A percentile compares a stretch with the other conserved stretches of the same genome.
Conservation (phyloP, 495 filamentous ascomycete species). For the Neurospora sublineolata region DNA sequence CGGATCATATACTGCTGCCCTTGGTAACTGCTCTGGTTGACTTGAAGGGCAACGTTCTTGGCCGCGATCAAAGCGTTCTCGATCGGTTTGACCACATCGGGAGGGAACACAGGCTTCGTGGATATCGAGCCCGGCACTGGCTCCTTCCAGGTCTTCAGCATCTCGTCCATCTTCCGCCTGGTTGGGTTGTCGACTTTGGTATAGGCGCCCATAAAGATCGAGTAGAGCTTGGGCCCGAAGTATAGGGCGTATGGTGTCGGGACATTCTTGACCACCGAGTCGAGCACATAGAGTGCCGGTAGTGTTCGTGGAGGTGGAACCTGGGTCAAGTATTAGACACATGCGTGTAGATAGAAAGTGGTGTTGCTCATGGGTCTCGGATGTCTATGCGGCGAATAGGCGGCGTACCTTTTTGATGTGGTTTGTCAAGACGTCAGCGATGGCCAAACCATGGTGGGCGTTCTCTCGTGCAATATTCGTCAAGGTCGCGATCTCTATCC, state of each 20-base stretch:
- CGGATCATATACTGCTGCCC: slow-evolving; percentile 52
- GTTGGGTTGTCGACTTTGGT: slow-evolving; percentile 68
- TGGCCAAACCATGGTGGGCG: slow-evolving; percentile 83
- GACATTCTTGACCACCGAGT: slow-evolving; percentile 97
- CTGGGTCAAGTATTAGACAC: slow-evolving; percentile 35
- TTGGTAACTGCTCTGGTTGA: slow-evolving; percentile 54
- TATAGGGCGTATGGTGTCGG: slow-evolving; percentile 94
- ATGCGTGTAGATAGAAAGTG: not conserved
- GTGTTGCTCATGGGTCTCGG: not conserved
- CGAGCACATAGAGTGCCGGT: slow-evolving; percentile 92
- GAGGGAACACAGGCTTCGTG: slow-evolving; percentile 74
- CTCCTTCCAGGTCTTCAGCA: slow-evolving; percentile 97
- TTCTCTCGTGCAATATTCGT: slow-evolving; percentile 95
- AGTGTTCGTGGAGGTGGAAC: slow-evolving; percentile 75
- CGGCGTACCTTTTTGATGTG: slow-evolving; percentile 85
- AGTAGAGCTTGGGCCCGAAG: slow-evolving; percentile 80
- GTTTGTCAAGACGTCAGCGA: slow-evolving; percentile 76
- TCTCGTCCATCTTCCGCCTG: slow-evolving; percentile 86
- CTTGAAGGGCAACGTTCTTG: slow-evolving; percentile 60
- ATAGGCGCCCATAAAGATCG: slow-evolving; percentile 94
- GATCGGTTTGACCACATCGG: slow-evolving; percentile 74
- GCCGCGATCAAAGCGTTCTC: slow-evolving; percentile 89
- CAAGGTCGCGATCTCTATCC: slow-evolving; percentile 87
- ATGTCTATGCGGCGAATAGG: not conserved
- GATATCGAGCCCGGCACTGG: slow-evolving; percentile 87